phyloP scores from a whole-genome alignment of 768 basidiomycete species.

The Trametes cinnabarina region DNA sequence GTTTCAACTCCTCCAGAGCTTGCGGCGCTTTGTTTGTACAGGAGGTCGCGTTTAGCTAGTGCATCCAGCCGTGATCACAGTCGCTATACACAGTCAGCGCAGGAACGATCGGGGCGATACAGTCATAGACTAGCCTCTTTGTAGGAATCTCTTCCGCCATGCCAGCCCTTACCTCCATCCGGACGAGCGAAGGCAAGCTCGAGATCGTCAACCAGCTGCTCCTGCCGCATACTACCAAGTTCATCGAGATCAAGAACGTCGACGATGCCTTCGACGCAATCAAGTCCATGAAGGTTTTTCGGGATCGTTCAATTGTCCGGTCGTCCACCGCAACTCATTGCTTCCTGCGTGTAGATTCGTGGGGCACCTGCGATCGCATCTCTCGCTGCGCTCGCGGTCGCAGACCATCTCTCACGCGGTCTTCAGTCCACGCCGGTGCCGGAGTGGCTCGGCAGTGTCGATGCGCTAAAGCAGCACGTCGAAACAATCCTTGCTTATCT shows the following conservation, averaged over 20 bases:
- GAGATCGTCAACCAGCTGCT: slow-evolving; percentile 91
- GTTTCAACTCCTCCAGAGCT: not conserved
- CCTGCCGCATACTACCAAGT: slow-evolving; percentile 72
- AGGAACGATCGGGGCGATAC: not conserved
- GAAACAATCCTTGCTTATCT: slow-evolving; percentile 65
- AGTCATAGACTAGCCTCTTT: not conserved
- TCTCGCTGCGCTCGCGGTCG: slow-evolving; percentile 79
- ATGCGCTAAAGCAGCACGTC: slow-evolving; percentile 54
- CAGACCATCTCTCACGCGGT: slow-evolving; percentile 58
- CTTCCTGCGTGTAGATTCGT: slow-evolving; percentile 51
- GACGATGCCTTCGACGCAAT: slow-evolving; percentile 92
- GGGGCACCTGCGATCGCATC: slow-evolving; percentile 96
- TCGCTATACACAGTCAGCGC: not conserved
- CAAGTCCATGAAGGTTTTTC: slow-evolving; percentile 85
- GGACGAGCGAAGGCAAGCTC: slow-evolving; percentile 48
- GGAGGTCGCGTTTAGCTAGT: not conserved
- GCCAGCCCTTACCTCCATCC: slow-evolving; percentile 39
- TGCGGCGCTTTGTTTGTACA: not conserved
- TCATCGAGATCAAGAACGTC: slow-evolving; percentile 61
- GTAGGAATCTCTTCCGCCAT: slow-evolving; percentile 3
- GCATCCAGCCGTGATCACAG: slow-evolving; percentile 1
- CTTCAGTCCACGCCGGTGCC: slow-evolving; percentile 47
- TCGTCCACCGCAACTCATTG: not conserved
- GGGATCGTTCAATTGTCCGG: not conserved
- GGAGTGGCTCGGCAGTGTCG: slow-evolving; percentile 53